Evolutionary conservation across 805 yeast species (phyloP), one percentile per base, ranked within the genome.

Genomic region (Kodamaea hsintzibuensis): DNA sequence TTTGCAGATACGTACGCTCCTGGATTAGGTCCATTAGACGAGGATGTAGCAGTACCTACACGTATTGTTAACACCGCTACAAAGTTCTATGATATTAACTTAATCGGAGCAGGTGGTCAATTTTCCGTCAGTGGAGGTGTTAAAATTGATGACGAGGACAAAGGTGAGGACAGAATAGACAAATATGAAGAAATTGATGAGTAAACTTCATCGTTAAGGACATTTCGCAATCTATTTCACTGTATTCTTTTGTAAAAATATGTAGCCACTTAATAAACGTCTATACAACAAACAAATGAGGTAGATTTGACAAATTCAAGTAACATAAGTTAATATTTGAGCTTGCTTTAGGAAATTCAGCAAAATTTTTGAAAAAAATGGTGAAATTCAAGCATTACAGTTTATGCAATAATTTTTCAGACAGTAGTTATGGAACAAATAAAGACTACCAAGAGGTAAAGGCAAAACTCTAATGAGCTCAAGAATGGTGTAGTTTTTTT

Each of bases 1-100:
- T 95, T 92, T 67, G 98, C 96, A 45, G 98, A 93, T 60, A 92
- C 97, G 0, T 95, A 91, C 71, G 99, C 96, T 16, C 86, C 93
- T 33, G 99, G 99, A 10, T 84, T 91, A 55, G 99, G 99, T 7
- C 92, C 91, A 16, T 85, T 89, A 38, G 97, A 90, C 47, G 89
- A 82, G 47, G 98, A 95, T 68, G 88, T 91, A 52, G 96, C 85
- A 51, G 76, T 76, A 17, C 99, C 99, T 44, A 89, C 97, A 0
- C 82, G 93, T 69, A 90, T 95, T 62, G 84, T 85, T 61, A 95
- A 96, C 69, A 95, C 98, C 3, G 99, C 99, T 1, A 91, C 98
- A 0, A 88, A 84, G 62, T 82, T 82, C 52, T 86, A 89, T 53
- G 82, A 86, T 58, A 90, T 95, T 61, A 66, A 76, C 44, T 59